Percentiles rank a stretch among this genome's conserved stretches.
Evolutionary conservation across 208 protist genomes (phyloP).

Genomic region (Crithidia brevicula): DNA sequence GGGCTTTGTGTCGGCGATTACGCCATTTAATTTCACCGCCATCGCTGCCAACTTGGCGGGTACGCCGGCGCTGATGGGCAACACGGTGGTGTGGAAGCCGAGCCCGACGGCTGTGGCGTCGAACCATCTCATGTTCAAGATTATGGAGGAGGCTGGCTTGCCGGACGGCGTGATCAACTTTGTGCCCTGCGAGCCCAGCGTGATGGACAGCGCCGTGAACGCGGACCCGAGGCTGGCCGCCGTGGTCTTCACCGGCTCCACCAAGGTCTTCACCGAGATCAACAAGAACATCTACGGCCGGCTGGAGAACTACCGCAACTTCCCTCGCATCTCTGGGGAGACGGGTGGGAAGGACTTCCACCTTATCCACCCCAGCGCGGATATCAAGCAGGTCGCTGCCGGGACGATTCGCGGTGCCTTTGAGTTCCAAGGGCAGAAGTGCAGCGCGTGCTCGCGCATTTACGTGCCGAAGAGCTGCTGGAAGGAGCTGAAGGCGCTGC

Average conservation of each 20-base stretch:
- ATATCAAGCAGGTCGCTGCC: constrained; percentile 86
- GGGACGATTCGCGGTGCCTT: constrained; percentile 94
- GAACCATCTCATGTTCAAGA: constrained; percentile 95
- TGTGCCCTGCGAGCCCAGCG: constrained; percentile 78
- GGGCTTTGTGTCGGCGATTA: constrained; percentile 95
- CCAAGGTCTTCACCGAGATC: constrained; percentile 91
- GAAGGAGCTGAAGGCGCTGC: constrained; percentile 78
- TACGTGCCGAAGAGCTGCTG: constrained; percentile 95
- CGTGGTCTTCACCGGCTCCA: constrained; percentile 97
- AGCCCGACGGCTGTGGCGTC: constrained; percentile 88
- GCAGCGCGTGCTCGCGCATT: constrained; percentile 89
- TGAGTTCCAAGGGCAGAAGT: constrained; percentile 98
- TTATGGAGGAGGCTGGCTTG: constrained; percentile 95
- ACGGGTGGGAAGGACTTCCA: constrained; percentile 98
- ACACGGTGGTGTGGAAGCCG: constrained; percentile 97
- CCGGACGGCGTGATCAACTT: constrained; percentile 97
- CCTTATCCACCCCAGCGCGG: constrained; percentile 91
- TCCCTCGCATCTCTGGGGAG: constrained; percentile 96
- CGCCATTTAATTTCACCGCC: constrained; percentile 99
- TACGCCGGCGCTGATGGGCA: constrained; percentile 97
- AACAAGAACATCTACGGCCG: constrained; percentile 93
- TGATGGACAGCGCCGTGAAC: constrained; percentile 82
- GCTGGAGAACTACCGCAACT: constrained; percentile 92
- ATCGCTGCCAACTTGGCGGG: constrained; percentile 96
- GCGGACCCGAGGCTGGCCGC: constrained; percentile 87